A percentile compares a stretch with the other conserved stretches of the same genome.
Evolutionary conservation across 306 rosid genomes (phyloP).

Genomic region (Lupinus albus): DNA sequence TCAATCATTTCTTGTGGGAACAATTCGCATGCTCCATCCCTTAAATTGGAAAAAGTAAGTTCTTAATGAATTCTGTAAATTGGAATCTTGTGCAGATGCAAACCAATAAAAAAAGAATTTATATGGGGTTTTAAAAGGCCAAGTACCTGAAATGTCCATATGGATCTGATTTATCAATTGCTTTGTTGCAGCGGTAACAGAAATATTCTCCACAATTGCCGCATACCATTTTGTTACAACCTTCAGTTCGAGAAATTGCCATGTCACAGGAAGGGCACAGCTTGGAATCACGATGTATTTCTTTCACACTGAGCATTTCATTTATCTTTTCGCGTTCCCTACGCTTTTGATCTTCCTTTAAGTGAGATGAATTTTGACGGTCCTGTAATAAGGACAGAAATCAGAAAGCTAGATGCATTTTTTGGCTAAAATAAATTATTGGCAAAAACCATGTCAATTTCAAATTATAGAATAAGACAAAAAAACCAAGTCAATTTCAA

Average conservation of each 20-base stretch:
- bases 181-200: constrained; percentile 82
- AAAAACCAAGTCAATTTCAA: neutral
- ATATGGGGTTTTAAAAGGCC: constrained; percentile 13
- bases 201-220: constrained; percentile 74
- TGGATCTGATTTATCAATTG: constrained; percentile 67
- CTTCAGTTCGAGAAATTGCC: constrained; percentile 80
- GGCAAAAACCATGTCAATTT: neutral
- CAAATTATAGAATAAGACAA: neutral
- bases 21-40: constrained; percentile 73
- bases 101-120: constrained; percentile 36
- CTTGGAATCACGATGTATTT: constrained; percentile 76
- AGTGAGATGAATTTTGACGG: constrained; percentile 68
- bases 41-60: constrained; percentile 42
- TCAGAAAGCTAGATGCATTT: constrained; percentile 24
- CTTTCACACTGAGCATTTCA: constrained; percentile 75
- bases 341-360: constrained; percentile 59
- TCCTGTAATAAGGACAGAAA: constrained; percentile 53
- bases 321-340: constrained; percentile 73
- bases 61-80: constrained; percentile 24
- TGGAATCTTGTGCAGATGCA: constrained; percentile 24
- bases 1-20: constrained; percentile 68
- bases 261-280: constrained; percentile 81
- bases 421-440: neutral
- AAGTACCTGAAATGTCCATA: constrained; percentile 72
- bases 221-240: constrained; percentile 94